Conservation (phyloP, 495 filamentous ascomycete species). For the Staphylotrichum longicolle region DNA sequence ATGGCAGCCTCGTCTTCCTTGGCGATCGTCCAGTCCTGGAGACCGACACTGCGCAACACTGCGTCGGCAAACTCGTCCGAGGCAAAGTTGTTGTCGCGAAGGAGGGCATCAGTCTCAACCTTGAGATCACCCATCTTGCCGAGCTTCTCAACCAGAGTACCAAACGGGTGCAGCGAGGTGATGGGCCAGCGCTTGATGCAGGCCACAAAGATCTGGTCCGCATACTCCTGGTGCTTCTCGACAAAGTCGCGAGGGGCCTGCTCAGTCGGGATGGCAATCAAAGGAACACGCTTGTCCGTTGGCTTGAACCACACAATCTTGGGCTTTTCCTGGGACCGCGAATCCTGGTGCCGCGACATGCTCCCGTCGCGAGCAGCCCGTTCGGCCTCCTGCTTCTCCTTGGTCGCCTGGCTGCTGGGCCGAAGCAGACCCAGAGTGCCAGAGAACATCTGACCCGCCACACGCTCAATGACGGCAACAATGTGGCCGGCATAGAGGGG, state of each 20-base stretch:
- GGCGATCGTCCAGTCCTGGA: slow-evolving; percentile 84
- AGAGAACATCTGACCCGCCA: slow-evolving; percentile 98
- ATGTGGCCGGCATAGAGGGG: slow-evolving; percentile 95
- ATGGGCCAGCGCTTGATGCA: slow-evolving; percentile 99
- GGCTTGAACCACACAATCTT: slow-evolving; percentile 99
- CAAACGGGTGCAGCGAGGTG: slow-evolving; percentile 97
- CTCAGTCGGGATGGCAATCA: slow-evolving; percentile 97
- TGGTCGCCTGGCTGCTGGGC: slow-evolving; percentile 97
- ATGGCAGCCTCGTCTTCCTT: slow-evolving; percentile 76
- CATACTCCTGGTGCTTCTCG: slow-evolving; percentile 96
- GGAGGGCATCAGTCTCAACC: slow-evolving; percentile 94
- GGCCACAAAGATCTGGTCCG: slow-evolving; percentile 95
- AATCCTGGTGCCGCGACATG: slow-evolving; percentile 68
- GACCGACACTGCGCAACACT: slow-evolving; percentile 86
- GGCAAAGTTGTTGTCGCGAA: slow-evolving; percentile 97
- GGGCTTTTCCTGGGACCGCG: slow-evolving; percentile 87
- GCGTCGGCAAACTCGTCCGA: slow-evolving; percentile 97
- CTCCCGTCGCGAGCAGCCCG: slow-evolving; percentile 84
- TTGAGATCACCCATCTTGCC: slow-evolving; percentile 96
- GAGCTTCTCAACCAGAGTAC: slow-evolving; percentile 93
- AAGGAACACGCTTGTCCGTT: slow-evolving; percentile 94
- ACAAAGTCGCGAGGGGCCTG: slow-evolving; percentile 97
- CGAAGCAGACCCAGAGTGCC: slow-evolving; percentile 90
- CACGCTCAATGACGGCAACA: slow-evolving; percentile 94
- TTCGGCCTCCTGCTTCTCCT: slow-evolving; percentile 99